These are phyloP conservation scores for Sporobolomyces roseus DNA, from an alignment of 768 basidiomycete genomes.

Conservation along the genomic window DNA sequence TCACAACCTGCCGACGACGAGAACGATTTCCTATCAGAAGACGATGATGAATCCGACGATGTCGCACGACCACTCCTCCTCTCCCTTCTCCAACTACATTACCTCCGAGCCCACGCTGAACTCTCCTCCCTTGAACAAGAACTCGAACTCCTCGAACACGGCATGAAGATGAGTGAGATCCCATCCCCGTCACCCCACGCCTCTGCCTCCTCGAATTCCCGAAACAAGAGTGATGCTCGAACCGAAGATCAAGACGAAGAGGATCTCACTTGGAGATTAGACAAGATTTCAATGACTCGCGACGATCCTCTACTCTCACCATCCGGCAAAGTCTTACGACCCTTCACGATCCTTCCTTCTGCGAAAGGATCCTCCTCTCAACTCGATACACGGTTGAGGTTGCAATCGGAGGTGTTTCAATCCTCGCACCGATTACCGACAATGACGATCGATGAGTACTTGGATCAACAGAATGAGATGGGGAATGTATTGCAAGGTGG, in stretches of 20 bases:
- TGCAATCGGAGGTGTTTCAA: conserved; percentile 78
- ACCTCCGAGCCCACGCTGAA: conserved; percentile 43
- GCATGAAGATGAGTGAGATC: conserved; percentile 59
- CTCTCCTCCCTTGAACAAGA: conserved; percentile 41
- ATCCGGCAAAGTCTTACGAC: conserved; percentile 66
- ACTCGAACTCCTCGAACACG: conserved; percentile 55
- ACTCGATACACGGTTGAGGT: conserved; percentile 61
- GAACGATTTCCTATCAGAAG: conserved; percentile 33
- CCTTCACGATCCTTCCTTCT: conserved; percentile 87
- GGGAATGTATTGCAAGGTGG: conserved; percentile 85
- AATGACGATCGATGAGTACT: conserved; percentile 92
- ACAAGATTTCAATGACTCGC: conserved; percentile 10
- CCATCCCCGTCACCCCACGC: conserved; percentile 53
- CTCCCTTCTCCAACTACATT: conserved; percentile 37
- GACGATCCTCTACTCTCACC: conserved; percentile 26
- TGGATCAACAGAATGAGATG: conserved; percentile 73
- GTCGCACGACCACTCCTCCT: conserved; percentile 41
- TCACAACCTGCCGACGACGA: conserved; percentile 15
- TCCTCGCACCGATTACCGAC: conserved; percentile 80
- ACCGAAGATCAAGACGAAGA: conserved; percentile 65
- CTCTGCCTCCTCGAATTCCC: conserved; percentile 49
- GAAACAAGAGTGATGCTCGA: conserved; percentile 50
- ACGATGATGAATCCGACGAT: conserved; percentile 34
- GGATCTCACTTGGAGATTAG: conserved; percentile 43
- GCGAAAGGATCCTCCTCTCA: conserved; percentile 39